Conservation (phyloP, 345 rosid species). For the Salix arbutifolia region DNA sequence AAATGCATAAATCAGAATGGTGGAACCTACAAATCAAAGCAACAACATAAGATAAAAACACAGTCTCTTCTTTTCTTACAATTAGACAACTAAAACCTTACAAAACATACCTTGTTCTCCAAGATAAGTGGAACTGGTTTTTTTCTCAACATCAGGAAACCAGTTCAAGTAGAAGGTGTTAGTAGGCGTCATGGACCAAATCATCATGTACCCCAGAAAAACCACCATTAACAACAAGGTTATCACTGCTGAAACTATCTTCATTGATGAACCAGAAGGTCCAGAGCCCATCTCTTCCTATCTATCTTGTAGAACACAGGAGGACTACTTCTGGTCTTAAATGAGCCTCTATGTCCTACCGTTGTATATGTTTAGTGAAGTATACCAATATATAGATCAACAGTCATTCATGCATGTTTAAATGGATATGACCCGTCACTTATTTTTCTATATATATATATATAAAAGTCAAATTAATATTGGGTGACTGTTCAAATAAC, state of each 20-base stretch:
- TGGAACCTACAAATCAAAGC: constrained; percentile 34
- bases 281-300: not conserved
- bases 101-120: constrained; percentile 50
- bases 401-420: too few relatives aligned
- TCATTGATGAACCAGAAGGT: not conserved
- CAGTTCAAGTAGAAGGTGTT: constrained; percentile 39
- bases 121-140: constrained; percentile 44
- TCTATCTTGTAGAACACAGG: not conserved
- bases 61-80: not conserved
- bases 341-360: not conserved
- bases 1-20: constrained; percentile 43
- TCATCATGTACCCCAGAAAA: constrained; percentile 46
- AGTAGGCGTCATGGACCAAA: constrained; percentile 73
- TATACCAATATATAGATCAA: too few relatives aligned
- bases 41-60: not conserved
- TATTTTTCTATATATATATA: too few relatives aligned
- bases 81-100: not conserved
- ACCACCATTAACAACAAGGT: constrained; percentile 34
- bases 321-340: not conserved
- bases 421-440: too few relatives aligned
- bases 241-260: constrained; percentile 25
- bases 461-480: too few relatives aligned
- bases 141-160: constrained; percentile 34
- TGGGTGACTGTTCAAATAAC: too few relatives aligned
- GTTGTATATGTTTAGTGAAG: too few relatives aligned